phyloP scores from a whole-genome alignment of 371 early-diverging fungal genomes.

The Quaeritorhiza haematococci region DNA sequence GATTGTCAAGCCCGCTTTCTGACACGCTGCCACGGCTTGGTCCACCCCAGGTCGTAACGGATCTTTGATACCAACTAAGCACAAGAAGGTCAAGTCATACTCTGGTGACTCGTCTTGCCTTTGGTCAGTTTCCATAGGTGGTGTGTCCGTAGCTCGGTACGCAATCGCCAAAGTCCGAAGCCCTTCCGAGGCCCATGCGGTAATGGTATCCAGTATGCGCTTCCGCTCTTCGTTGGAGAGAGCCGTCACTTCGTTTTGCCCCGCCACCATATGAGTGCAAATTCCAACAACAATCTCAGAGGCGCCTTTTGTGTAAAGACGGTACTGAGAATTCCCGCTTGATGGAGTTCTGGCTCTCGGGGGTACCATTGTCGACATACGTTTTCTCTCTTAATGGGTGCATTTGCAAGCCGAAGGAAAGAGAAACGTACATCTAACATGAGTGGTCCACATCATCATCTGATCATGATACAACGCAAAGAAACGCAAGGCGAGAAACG shows the following conservation, averaged over 20 bases:
- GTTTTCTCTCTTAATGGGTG: too few species aligned
- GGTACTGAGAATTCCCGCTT: constrained; percentile 9
- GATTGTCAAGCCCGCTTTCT: constrained; percentile 79
- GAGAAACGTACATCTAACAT: too few species aligned
- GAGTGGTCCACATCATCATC: too few species aligned
- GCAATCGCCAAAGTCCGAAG: constrained; percentile 28
- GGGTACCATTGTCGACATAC: constrained; percentile 16
- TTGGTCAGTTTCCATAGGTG: neutral
- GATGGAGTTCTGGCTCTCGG: neutral
- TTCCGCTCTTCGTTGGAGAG: neutral
- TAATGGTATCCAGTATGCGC: constrained; percentile 6
- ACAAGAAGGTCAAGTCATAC: constrained; percentile 25
- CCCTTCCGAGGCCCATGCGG: constrained; percentile 18
- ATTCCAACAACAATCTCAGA: constrained; percentile 10
- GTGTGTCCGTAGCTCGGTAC: constrained; percentile 18
- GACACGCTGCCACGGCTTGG: constrained; percentile 69
- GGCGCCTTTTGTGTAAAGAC: constrained; percentile 24
- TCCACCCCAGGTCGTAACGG: constrained; percentile 70
- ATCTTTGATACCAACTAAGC: constrained; percentile 30
- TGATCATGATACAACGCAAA: too few species aligned
- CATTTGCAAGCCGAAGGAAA: too few species aligned
- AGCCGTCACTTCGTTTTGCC: neutral
- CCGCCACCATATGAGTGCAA: constrained; percentile 1
- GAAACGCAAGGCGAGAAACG: too few species aligned
- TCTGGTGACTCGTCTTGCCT: constrained; percentile 16